Evolutionary conservation across 495 filamentous ascomycete species (phyloP), one percentile per base, ranked within the genome.

Genomic region (Pseudevernia furfuracea): DNA sequence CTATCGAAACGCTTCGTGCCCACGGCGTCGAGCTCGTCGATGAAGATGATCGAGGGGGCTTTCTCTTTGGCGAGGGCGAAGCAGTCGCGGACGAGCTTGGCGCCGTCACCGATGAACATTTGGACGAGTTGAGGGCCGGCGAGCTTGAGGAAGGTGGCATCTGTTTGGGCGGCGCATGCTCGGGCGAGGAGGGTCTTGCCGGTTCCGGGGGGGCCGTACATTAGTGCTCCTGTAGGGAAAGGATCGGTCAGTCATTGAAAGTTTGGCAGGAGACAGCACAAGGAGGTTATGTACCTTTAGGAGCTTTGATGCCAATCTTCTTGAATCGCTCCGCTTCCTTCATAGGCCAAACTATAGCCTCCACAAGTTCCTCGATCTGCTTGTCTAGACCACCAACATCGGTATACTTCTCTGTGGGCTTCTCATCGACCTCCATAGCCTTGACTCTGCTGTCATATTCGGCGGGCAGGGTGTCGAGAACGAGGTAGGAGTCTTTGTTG

Each of bases 381-480:
- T 99, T 99, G 77, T 96, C 91, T 71, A 99, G 78, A 41, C 94
- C 94, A 74, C 94, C 94, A 28, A 99, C 95, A 81, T 99, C 94
- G 67, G 85, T 91, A 80, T 99, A 99, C 80, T 97, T 96, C 79
- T 99, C 94, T 43, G 91, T 96, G 25, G 94, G 94, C 83, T 99
- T 99, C 84, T 99, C 94, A 71, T 99, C 94, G 44, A 99, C 94
- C 81, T 99, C 94, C 94, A 99, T 99, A 38, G 94, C 94, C 81
- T 99, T 99, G 53, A 99, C 94, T 75, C 94, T 85, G 80, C 91
- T 97, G 74, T 99, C 94, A 74, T 99, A 99, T 76, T 99, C 94
- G n/a, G 94, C 94, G 10, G 94, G 94, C 70, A 99, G 82, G 36
- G 95, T 97, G 74, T 99, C 94, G 59, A 99, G 83, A 65, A 99